These are phyloP conservation scores for Cyberlindnera sargentensis DNA, from an alignment of 805 yeast species.

Conservation along the genomic window DNA sequence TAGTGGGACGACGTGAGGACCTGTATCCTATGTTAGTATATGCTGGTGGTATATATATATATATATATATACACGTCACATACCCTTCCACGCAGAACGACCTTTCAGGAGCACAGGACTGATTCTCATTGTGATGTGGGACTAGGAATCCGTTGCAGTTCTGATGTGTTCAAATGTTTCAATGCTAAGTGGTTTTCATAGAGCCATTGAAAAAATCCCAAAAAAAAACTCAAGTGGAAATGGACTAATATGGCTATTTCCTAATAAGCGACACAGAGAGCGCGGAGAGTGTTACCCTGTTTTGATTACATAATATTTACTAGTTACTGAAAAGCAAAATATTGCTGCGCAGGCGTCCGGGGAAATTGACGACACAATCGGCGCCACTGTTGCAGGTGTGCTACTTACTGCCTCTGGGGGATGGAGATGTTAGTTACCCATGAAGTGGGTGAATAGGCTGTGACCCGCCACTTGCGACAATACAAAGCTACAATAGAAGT, in stretches of 20 bases:
- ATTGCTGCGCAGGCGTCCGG: too few species aligned
- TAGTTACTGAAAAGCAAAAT: too few species aligned
- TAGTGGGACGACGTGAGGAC: slow-evolving; percentile 90
- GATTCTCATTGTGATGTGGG: slow-evolving; percentile 29
- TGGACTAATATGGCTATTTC: background rate
- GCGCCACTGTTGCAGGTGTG: too few species aligned
- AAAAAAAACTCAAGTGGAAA: background rate
- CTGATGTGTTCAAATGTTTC: background rate
- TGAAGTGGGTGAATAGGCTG: too few species aligned
- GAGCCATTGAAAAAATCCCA: background rate
- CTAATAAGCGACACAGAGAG: too few species aligned
- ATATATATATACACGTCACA: slow-evolving; percentile 7
- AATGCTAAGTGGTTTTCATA: background rate
- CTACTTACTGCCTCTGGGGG: too few species aligned
- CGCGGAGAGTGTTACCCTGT: too few species aligned
- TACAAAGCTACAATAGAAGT: too few species aligned
- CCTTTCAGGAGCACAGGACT: slow-evolving; percentile 32
- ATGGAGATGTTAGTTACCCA: too few species aligned
- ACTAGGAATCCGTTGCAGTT: background rate
- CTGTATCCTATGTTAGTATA: slow-evolving; percentile 23
- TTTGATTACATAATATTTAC: too few species aligned
- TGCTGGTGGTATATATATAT: background rate
- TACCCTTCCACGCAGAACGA: slow-evolving; percentile 58
- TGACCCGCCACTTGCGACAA: too few species aligned
- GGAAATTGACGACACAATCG: too few species aligned